Evolutionary conservation across 176 grass and related monocot genomes (phyloP).

Genomic region (Aegilops speltoides): DNA sequence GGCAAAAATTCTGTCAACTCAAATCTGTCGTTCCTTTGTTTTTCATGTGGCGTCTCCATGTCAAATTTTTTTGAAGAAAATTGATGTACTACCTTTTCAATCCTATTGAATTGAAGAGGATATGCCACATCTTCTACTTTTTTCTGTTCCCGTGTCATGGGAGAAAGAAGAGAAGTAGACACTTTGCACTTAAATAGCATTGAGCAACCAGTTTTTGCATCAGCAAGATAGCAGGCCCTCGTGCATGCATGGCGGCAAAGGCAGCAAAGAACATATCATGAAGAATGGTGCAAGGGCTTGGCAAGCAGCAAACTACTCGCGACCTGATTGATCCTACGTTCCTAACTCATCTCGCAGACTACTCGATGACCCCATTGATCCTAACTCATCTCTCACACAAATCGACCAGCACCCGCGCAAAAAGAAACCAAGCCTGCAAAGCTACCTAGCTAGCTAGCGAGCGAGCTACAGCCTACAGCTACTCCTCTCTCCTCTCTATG

Average conservation of each 20-base stretch:
- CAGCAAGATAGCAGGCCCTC: background rate
- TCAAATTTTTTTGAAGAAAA: background rate
- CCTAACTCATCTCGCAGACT: background rate
- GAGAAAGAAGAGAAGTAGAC: too few relatives aligned
- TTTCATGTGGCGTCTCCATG: background rate
- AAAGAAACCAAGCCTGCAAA: background rate
- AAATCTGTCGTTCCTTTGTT: background rate
- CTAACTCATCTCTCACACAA: background rate
- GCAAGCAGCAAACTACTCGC: background rate
- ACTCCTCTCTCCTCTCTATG: constrained; percentile 17
- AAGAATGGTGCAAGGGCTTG: constrained; percentile 5
- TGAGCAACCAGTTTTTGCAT: background rate
- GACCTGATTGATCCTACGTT: background rate
- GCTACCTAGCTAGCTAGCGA: background rate
- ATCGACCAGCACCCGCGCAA: background rate
- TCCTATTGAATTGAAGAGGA: too few relatives aligned
- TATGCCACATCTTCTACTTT: too few relatives aligned
- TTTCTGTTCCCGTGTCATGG: too few relatives aligned
- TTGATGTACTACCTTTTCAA: too few relatives aligned
- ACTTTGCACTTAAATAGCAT: too few relatives aligned
- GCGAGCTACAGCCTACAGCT: background rate
- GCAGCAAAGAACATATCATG: background rate
- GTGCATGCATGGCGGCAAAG: background rate
- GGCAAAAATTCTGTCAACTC: background rate
- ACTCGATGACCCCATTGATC: background rate